These are phyloP conservation scores for Thalassiosira profunda DNA, from an alignment of 108 stramenopile genomes.

Conservation along the genomic window DNA sequence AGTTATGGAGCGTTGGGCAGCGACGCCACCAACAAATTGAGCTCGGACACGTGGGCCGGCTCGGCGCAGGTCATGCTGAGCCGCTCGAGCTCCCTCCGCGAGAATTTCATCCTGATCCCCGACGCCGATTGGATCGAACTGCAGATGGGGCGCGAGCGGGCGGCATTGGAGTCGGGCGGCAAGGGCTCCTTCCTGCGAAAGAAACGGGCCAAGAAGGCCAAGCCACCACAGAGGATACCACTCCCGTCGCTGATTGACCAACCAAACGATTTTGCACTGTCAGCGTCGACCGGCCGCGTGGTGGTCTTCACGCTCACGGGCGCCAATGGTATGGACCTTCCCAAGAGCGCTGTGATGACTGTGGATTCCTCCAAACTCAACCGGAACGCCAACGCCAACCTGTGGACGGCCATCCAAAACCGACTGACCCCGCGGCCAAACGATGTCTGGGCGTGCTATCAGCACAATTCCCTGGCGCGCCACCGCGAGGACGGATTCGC, in stretches of 20 bases:
- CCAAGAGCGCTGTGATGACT: not conserved
- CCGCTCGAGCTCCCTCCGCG: slow-evolving; percentile 20
- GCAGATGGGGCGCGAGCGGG: slow-evolving; percentile 20
- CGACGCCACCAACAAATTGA: too few species aligned
- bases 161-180: not conserved
- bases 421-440: slow-evolving; percentile 19
- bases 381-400: slow-evolving; percentile 13
- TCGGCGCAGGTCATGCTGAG: slow-evolving; percentile 43
- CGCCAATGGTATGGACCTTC: slow-evolving; percentile 7
- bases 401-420: slow-evolving; percentile 21
- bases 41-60: slow-evolving; percentile 25
- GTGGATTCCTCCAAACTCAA: slow-evolving; percentile 3
- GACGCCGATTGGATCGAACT: slow-evolving; percentile 41
- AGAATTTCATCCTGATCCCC: slow-evolving; percentile 37
- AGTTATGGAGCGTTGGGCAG: too few species aligned
- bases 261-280: not conserved
- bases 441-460: slow-evolving; percentile 45
- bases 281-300: slow-evolving; percentile 7
- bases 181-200: not conserved
- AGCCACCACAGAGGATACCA: slow-evolving; percentile 35
- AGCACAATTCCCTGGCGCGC: slow-evolving; percentile 30
- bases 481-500: slow-evolving; percentile 28
- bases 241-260: slow-evolving; percentile 27
- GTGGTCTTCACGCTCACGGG: slow-evolving; percentile 26
- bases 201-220: slow-evolving; percentile 1